Evolutionary conservation across 345 rosid species (phyloP), one percentile per base, ranked within the genome.

Genomic region (Litchi chinensis): DNA sequence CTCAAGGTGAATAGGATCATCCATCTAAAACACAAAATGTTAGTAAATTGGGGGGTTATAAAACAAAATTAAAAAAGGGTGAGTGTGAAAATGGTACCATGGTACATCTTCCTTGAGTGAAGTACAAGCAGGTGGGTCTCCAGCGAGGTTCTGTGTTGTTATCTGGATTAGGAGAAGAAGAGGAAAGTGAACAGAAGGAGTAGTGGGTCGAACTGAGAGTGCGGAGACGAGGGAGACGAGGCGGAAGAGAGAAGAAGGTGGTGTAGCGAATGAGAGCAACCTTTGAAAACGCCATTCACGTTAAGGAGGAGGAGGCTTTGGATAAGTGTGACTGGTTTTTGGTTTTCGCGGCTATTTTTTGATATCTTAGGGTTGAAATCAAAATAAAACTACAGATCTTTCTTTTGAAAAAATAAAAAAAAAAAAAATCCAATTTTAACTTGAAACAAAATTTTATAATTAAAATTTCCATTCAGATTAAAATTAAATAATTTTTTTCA

Each of bases 121-220:
- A 77, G 83, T 95, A 92, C 93, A 95, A 80, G 74, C 99, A 95
- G 93, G 88, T 87, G 24, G 95, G 97, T 79, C 84, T 87, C 97
- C 97, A 91, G 32, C 89, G 86, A 52, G 64, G 8, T 67, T 10
- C 75, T 44, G 68, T 43, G 54, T 8, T 76, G 65, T 22, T 40
- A 8, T 59, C 64, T n/a, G 0, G 21, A 9, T 65, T 26, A n/a
- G 44, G 54, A 50, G 77, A 28, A 73, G 77, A 22, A 10, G 78
- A 54, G 12, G 80, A 1, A 24, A 32, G 40, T 37, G 73, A 64
- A 74, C 52, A 73, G 68, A 79, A 82, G 41, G 50, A 16, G 26
- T 54, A 32, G 28, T 19, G 68, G 60, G 76, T 54, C n/a, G 68
- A 70, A 16, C 15, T 50, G 84, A 16, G 43, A 13, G 79, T 32